These are phyloP conservation scores for Coemansia sp. DNA, from an alignment of 192 early-diverging fungal genomes.

Conservation along the genomic window DNA sequence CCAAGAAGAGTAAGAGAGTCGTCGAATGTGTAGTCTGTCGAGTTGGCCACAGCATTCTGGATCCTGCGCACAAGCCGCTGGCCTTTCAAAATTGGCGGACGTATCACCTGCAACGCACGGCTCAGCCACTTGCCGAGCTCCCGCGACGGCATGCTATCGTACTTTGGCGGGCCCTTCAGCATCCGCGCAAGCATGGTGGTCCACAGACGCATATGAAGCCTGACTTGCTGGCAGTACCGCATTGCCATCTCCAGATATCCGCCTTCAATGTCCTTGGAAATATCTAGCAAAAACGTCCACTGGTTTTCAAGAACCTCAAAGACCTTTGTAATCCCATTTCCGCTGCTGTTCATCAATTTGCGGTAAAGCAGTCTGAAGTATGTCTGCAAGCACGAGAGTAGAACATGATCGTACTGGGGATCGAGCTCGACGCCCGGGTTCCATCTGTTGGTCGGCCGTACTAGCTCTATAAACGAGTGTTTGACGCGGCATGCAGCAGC, in stretches of 20 bases:
- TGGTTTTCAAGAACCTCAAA: constrained; percentile 80
- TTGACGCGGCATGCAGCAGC: constrained; percentile 73
- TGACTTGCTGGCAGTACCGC: constrained; percentile 68
- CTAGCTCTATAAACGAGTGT: constrained; percentile 65
- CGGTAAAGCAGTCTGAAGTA: constrained; percentile 78
- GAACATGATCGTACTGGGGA: constrained; percentile 68
- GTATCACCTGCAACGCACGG: constrained; percentile 49
- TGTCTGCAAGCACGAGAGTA: constrained; percentile 70
- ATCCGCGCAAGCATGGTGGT: constrained; percentile 26
- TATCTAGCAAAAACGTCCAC: constrained; percentile 74
- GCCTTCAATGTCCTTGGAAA: constrained; percentile 72
- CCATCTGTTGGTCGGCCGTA: constrained; percentile 66
- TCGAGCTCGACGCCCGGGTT: constrained; percentile 63
- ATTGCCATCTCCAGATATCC: constrained; percentile 72
- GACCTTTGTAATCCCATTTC: constrained; percentile 63
- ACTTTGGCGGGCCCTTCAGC: constrained; percentile 41
- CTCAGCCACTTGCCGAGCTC: constrained; percentile 46
- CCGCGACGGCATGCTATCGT: constrained; percentile 39
- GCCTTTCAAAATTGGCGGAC: constrained; percentile 43
- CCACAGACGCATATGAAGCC: constrained; percentile 38
- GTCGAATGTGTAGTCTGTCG: constrained; percentile 74
- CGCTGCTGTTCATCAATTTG: constrained; percentile 64
- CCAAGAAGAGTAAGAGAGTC: constrained; percentile 61
- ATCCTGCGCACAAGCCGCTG: constrained; percentile 52
- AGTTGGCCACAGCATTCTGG: constrained; percentile 58